Conservation (phyloP, 1,139 yeast genomes). For the Blastobotrys apis region DNA sequence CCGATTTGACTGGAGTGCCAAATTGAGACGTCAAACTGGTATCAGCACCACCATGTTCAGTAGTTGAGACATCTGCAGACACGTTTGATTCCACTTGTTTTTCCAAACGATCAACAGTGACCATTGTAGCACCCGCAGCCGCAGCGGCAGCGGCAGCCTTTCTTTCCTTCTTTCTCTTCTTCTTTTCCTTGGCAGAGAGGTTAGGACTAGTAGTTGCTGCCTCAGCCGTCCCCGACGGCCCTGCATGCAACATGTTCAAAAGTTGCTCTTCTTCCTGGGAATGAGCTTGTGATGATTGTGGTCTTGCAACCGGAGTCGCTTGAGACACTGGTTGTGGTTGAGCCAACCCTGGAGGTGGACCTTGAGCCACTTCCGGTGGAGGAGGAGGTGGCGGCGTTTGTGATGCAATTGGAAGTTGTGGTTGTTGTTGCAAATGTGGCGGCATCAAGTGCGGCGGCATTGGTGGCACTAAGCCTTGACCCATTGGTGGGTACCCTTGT, state of each 20-base stretch:
- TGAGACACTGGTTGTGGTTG: background rate
- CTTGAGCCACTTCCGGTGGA: background rate
- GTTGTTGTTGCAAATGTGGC: constrained; percentile 2
- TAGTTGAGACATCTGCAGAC: too few species aligned
- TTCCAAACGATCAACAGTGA: too few species aligned
- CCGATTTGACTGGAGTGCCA: too few species aligned
- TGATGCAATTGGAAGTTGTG: too few species aligned
- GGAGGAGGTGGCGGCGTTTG: constrained; percentile 4
- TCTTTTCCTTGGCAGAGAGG: background rate
- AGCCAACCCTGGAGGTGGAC: constrained; percentile 7
- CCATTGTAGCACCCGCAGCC: background rate
- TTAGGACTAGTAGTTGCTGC: too few species aligned
- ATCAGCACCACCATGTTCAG: background rate
- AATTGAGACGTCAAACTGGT: too few species aligned
- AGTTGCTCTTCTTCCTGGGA: too few species aligned
- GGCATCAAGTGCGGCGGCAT: constrained; percentile 6
- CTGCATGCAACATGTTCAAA: too few species aligned
- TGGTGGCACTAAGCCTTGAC: constrained; percentile 3
- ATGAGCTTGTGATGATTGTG: too few species aligned
- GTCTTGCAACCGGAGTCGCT: background rate
- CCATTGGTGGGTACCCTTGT: constrained; percentile 4
- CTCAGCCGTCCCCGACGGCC: too few species aligned
- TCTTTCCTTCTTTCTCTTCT: background rate
- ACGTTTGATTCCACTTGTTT: background rate
- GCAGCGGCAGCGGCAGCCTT: background rate